Conservation (phyloP, 2,329 filamentous ascomycete species). For the Scorias spongiosa region DNA sequence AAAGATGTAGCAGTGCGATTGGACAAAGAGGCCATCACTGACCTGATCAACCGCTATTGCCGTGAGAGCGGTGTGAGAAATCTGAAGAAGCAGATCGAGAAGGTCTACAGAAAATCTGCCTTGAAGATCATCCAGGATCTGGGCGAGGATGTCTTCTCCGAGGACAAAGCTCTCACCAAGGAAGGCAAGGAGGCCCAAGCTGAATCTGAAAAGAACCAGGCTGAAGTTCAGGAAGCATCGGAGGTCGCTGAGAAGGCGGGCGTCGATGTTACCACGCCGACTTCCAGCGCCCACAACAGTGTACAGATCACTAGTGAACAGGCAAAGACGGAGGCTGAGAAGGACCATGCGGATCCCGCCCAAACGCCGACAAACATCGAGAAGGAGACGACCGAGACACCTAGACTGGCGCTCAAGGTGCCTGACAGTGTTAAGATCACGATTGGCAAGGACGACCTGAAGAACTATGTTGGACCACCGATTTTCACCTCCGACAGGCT, state of each 20-base stretch:
- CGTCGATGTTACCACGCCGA: constrained; percentile 52
- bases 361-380: constrained; percentile 44
- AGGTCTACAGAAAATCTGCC: constrained; percentile 93
- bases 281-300: constrained; percentile 67
- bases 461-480: constrained; percentile 91
- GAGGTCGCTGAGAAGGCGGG: constrained; percentile 42
- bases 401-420: constrained; percentile 64
- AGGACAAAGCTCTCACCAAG: constrained; percentile 67
- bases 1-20: constrained; percentile 85
- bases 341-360: constrained; percentile 47
- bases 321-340: constrained; percentile 31
- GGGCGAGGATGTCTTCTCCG: constrained; percentile 67
- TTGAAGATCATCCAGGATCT: constrained; percentile 94
- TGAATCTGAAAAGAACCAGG: constrained; percentile 51
- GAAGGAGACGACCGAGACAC: constrained; percentile 46
- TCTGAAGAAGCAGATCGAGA: constrained; percentile 98
- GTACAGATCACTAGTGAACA: constrained; percentile 78
- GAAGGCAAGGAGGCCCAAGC: constrained; percentile 68
- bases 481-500: constrained; percentile 91
- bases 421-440: constrained; percentile 74
- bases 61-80: constrained; percentile 94
- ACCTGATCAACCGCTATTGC: constrained; percentile 97
- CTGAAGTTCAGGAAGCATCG: constrained; percentile 47
- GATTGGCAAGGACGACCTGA: constrained; percentile 79
- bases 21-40: constrained; percentile 74